These are phyloP conservation scores for Colletotrichum tropicale DNA, from an alignment of 2,329 filamentous ascomycete genomes.

Conservation along the genomic window DNA sequence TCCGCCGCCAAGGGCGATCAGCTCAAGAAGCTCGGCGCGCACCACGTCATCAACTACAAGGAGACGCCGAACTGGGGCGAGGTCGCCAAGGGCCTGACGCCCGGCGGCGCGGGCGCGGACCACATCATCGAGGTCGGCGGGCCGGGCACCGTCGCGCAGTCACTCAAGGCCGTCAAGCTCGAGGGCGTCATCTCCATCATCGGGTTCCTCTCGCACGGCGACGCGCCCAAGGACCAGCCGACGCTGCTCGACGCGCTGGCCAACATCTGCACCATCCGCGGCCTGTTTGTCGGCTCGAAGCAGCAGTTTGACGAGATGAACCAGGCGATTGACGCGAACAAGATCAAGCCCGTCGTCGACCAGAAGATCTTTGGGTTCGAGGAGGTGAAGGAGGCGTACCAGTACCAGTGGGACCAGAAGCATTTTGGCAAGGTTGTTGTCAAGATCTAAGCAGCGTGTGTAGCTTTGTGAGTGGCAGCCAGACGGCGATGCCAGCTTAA, in stretches of 20 bases:
- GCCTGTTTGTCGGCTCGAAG: constrained; percentile 11
- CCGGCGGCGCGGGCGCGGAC: constrained; percentile 48
- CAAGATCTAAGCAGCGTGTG: neutral
- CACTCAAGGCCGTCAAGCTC: constrained; percentile 47
- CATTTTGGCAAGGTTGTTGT: constrained; percentile 18
- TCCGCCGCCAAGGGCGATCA: constrained; percentile 46
- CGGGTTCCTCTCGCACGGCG: constrained; percentile 24
- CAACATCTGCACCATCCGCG: constrained; percentile 17
- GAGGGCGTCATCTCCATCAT: constrained; percentile 50
- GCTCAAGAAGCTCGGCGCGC: constrained; percentile 51
- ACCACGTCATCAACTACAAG: constrained; percentile 56
- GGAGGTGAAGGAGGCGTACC: constrained; percentile 19
- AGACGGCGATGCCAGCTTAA: neutral
- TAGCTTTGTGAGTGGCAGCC: neutral
- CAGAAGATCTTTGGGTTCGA: constrained; percentile 13
- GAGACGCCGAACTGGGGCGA: constrained; percentile 49
- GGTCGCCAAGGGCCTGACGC: constrained; percentile 44
- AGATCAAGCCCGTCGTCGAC: constrained; percentile 14
- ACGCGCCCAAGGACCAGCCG: neutral
- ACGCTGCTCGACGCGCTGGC: constrained; percentile 15
- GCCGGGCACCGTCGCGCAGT: constrained; percentile 46
- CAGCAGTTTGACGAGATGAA: constrained; percentile 20
- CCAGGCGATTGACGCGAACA: constrained; percentile 14
- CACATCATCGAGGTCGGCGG: constrained; percentile 55
- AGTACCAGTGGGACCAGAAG: constrained; percentile 14